phyloP scores from a whole-genome alignment of 169 alveolate species.

The Theileria equi region DNA sequence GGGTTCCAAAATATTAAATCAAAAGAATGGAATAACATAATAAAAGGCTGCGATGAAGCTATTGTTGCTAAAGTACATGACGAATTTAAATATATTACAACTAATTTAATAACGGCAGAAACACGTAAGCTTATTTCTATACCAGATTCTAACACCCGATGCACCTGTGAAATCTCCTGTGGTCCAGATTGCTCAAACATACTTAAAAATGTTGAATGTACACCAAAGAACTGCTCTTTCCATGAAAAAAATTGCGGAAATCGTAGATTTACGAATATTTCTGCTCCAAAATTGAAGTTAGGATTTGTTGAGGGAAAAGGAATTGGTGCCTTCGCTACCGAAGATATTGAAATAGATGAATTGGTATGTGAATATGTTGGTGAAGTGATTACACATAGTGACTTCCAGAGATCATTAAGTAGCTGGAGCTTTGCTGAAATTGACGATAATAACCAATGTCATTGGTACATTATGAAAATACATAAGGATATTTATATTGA shows the following conservation, averaged over 20 bases:
- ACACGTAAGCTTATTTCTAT: constrained; percentile 14
- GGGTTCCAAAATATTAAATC: constrained; percentile 20
- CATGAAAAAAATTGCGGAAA: constrained; percentile 57
- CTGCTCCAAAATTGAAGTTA: constrained; percentile 34
- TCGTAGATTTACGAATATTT: constrained; percentile 28
- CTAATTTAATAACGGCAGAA: constrained; percentile 47
- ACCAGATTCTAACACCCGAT: constrained; percentile 20
- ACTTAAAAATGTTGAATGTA: constrained; percentile 37
- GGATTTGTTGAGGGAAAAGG: constrained; percentile 71
- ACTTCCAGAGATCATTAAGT: constrained; percentile 65
- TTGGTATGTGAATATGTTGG: constrained; percentile 83
- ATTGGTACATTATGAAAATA: constrained; percentile 85
- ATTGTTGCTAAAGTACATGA: constrained; percentile 17
- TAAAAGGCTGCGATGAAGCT: constrained; percentile 22
- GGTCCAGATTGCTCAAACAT: constrained; percentile 18
- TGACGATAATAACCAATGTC: constrained; percentile 71
- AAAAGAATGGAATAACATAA: constrained; percentile 40
- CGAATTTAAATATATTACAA: constrained; percentile 47
- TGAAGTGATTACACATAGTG: constrained; percentile 72
- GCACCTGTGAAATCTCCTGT: constrained; percentile 27
- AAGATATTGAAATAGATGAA: constrained; percentile 69
- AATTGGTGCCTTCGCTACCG: constrained; percentile 73
- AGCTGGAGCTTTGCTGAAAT: constrained; percentile 71
- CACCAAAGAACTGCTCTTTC: constrained; percentile 21
- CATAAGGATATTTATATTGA: constrained; percentile 90